Percentiles rank a stretch among this genome's conserved stretches.
phyloP scores from a whole-genome alignment of 345 rosid species.

The Passiflora organensis region DNA sequence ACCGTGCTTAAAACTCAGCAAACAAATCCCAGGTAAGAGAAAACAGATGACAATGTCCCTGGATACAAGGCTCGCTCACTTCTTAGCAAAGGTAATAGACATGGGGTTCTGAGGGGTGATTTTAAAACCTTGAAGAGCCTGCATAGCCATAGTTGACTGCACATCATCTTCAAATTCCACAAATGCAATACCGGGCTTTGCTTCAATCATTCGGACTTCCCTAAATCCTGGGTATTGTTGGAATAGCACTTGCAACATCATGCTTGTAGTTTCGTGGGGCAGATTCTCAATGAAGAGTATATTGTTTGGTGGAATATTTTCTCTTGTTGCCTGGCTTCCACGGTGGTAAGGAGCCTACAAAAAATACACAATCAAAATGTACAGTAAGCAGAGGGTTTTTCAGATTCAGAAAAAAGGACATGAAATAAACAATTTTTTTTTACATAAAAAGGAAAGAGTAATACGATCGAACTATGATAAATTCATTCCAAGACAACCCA shows the following conservation, averaged over 20 bases:
- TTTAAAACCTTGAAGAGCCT: conserved; percentile 86
- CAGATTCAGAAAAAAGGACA: too few species aligned
- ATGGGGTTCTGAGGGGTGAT: conserved; percentile 81
- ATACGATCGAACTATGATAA: not conserved
- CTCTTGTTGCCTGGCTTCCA: conserved; percentile 40
- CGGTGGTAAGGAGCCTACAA: conserved; percentile 54
- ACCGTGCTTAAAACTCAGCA: conserved; percentile 2
- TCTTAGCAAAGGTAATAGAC: conserved; percentile 87
- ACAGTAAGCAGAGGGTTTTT: conserved; percentile 1
- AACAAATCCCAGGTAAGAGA: not conserved
- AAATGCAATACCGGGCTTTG: conserved; percentile 93
- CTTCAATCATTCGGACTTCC: conserved; percentile 88
- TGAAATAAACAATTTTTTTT: too few species aligned
- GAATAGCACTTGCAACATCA: conserved; percentile 78
- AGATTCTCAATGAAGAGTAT: conserved; percentile 87
- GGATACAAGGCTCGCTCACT: conserved; percentile 26
- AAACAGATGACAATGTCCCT: not conserved
- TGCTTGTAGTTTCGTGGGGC: conserved; percentile 76
- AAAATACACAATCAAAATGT: not conserved
- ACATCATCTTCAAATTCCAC: conserved; percentile 84
- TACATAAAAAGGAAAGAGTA: not conserved
- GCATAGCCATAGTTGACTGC: conserved; percentile 80
- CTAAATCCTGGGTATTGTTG: conserved; percentile 80
- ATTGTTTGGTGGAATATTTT: conserved; percentile 68
- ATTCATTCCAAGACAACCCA: not conserved